Conservation (phyloP, 2,329 filamentous ascomycete genomes). For the Colletotrichum sp. region DNA sequence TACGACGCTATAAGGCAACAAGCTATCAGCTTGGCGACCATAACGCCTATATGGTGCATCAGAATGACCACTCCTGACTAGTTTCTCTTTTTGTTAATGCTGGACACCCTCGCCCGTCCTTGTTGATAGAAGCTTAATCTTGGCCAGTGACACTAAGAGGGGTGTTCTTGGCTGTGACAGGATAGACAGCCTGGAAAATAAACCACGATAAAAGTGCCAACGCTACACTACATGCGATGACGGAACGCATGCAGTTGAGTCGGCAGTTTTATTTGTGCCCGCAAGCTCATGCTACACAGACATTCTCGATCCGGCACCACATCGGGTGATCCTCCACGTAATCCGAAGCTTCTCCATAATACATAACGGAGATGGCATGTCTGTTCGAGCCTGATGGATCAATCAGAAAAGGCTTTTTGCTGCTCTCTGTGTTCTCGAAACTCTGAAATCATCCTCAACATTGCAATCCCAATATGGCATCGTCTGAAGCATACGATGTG, state of each 20-base stretch:
- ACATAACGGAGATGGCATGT: not conserved
- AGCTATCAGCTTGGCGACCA: no score
- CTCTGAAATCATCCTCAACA: not conserved
- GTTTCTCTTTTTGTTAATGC: not conserved
- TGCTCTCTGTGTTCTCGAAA: not conserved
- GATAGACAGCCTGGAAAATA: not conserved
- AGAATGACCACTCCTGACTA: not conserved
- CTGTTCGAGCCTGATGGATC: not conserved
- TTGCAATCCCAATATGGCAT: not conserved
- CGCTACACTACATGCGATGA: not conserved
- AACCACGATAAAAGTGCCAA: not conserved
- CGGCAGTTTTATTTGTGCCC: not conserved
- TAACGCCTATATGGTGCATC: not conserved
- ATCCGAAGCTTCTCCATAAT: not conserved
- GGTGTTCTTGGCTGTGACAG: not conserved
- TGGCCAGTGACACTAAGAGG: not conserved
- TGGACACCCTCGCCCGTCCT: not conserved
- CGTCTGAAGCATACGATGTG: not conserved
- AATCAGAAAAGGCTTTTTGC: not conserved
- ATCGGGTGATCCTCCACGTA: not conserved
- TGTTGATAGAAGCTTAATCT: fast-evolving
- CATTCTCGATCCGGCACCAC: not conserved
- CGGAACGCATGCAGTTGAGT: not conserved
- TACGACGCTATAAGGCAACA: no score
- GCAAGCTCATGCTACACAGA: not conserved